Percentiles rank a stretch among this genome's conserved stretches.
Conservation (phyloP, 352 stramenopile species). For the Globisporangium splendens region DNA sequence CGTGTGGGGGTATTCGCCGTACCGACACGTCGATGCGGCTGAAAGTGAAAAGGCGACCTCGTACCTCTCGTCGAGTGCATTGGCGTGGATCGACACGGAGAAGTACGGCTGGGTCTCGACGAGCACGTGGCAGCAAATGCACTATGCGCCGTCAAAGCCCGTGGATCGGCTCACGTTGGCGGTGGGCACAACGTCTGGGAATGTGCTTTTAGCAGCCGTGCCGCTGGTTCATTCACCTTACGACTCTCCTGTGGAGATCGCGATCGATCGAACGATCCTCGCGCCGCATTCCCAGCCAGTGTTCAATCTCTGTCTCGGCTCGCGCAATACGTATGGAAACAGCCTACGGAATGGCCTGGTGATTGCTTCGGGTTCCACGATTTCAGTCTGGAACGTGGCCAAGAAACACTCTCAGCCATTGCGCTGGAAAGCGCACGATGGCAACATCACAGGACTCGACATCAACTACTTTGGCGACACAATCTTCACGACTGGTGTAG, state of each 20-base stretch:
- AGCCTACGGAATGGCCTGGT: conserved; percentile 52
- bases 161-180: conserved; percentile 31
- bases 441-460: conserved; percentile 62
- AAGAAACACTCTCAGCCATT: conserved; percentile 33
- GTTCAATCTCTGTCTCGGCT: conserved; percentile 50
- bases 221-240: conserved; percentile 17
- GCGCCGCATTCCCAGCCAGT: conserved; percentile 63
- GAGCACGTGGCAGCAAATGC: conserved; percentile 68
- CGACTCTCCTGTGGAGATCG: conserved; percentile 16
- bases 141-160: conserved; percentile 20
- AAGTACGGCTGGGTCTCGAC: conserved; percentile 66
- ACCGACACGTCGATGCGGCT: conserved; percentile 34
- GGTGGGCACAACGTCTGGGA: conserved; percentile 60
- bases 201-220: conserved; percentile 45
- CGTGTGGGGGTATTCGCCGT: conserved; percentile 57
- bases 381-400: conserved; percentile 72
- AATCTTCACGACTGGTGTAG: conserved; percentile 56
- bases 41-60: conserved; percentile 3
- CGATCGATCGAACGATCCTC: conserved; percentile 46
- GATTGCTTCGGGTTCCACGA: conserved; percentile 54
- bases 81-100: conserved; percentile 61
- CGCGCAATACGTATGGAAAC: conserved; percentile 44
- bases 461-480: conserved; percentile 62
- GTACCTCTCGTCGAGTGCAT: conserved; percentile 28
- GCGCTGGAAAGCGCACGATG: conserved; percentile 61